Evolutionary conservation across 192 early-diverging fungal genomes (phyloP), one percentile per base, ranked within the genome.

Genomic region (Phlyctochytrium bullatum): DNA sequence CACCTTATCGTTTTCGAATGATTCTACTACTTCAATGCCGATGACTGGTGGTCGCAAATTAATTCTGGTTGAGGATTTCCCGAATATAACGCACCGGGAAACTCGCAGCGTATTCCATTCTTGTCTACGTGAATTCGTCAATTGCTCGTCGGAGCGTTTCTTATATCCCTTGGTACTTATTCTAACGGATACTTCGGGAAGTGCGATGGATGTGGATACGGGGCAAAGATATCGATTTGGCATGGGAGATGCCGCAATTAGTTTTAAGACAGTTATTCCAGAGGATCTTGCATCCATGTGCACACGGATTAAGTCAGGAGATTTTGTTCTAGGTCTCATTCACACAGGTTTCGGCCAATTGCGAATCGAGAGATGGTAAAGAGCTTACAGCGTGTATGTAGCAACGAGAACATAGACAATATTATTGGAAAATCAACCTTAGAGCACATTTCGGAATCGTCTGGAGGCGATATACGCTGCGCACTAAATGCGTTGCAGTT

Each of bases 401-500:
- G n/a, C n/a, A n/a, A n/a, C n/a, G n/a, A n/a, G n/a, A n/a, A n/a
- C n/a, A n/a, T n/a, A n/a, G n/a, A n/a, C n/a, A n/a, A n/a, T n/a
- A n/a, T n/a, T n/a, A n/a, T n/a, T n/a, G n/a, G 10, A 47, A 47
- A 47, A 47, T 54, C 16, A 3, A 4, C 34, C 2, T 57, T 81
- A 17, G 76, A 78, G 25, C 25, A 36, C 2, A 68, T 81, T 47
- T 76, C 67, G 24, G 25, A 57, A 32, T 30, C 69, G 10, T 71
- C 73, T 52, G 73, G 59, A 10, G 79, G 79, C 2, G 79, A 81
- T 65, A 73, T 81, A 30, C 73, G 79, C 23, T 74, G 71, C 47
- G 79, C 79, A 1, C 32, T 81, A 25, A 81, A 81, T 61, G 59
- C 79, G 17, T 34, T 81, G 51, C 79, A 81, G 54, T 81, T 80